Evolutionary conservation across 2,329 filamentous ascomycete genomes (phyloP).

Genomic region (Colletotrichum acutatum): DNA sequence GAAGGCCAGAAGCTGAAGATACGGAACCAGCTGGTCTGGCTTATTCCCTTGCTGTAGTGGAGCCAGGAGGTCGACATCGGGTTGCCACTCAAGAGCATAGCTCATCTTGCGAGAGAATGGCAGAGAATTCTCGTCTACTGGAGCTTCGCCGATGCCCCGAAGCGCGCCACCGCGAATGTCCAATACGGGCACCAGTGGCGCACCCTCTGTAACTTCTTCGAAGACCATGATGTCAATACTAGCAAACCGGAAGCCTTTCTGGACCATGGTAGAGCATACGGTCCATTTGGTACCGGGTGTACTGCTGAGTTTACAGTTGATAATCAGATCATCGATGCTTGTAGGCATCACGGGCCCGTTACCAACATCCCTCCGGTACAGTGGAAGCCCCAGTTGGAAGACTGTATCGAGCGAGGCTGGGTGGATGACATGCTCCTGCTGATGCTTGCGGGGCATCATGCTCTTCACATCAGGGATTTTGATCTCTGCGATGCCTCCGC

Average conservation of each 20-base stretch:
- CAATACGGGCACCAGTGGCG: not conserved
- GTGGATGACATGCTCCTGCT: slow-evolving; percentile 44
- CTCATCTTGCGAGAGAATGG: slow-evolving; percentile 3
- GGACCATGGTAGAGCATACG: not conserved
- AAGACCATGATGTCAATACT: not conserved
- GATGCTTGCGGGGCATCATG: slow-evolving; percentile 42
- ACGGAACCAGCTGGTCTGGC: not conserved
- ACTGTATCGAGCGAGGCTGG: slow-evolving; percentile 45
- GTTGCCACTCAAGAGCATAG: not conserved
- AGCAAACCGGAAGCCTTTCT: not conserved
- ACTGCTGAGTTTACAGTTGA: not conserved
- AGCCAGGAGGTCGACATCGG: not conserved
- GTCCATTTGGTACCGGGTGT: not conserved
- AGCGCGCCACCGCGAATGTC: not conserved
- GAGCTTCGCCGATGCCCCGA: not conserved
- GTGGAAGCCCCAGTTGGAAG: not conserved
- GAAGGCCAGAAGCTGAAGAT: slow-evolving; percentile 22
- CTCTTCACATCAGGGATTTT: slow-evolving; percentile 27
- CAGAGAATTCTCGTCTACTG: not conserved
- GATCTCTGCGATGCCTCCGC: not conserved
- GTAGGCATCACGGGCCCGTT: slow-evolving; percentile 9
- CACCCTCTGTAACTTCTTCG: not conserved
- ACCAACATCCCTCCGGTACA: not conserved
- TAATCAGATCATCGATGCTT: not conserved
- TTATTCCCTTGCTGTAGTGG: not conserved